These are phyloP conservation scores for Thinopyrum obtusiflorum DNA, from an alignment of 202 grass and related monocot species.

Conservation along the genomic window DNA sequence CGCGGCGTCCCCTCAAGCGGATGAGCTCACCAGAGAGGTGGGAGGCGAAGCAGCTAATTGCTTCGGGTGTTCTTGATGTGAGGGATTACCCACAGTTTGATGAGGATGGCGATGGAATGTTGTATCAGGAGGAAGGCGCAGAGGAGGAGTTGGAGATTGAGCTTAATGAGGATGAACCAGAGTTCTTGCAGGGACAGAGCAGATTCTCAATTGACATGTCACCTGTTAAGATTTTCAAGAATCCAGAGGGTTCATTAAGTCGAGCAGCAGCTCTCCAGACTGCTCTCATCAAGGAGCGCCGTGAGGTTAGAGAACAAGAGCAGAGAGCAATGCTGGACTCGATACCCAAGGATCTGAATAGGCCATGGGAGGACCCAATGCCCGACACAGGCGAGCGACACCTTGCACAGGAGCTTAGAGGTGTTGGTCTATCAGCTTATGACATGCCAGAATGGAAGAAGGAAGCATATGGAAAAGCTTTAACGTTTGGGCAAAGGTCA, in stretches of 20 bases:
- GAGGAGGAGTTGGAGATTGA: conserved; percentile 88
- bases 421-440: conserved; percentile 86
- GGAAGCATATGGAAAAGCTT: conserved; percentile 82
- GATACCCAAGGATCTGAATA: conserved; percentile 94
- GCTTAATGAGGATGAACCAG: conserved; percentile 93
- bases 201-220: conserved; percentile 91
- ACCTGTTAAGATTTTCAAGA: conserved; percentile 96
- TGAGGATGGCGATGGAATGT: conserved; percentile 76
- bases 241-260: conserved; percentile 88
- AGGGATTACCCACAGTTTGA: conserved; percentile 74
- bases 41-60: conserved; percentile 88
- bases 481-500: conserved; percentile 91
- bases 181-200: conserved; percentile 89
- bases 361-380: conserved; percentile 96
- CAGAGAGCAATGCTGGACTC: conserved; percentile 94
- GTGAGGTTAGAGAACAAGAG: conserved; percentile 83
- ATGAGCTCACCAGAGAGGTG: conserved; percentile 95
- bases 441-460: conserved; percentile 97
- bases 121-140: conserved; percentile 87
- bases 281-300: conserved; percentile 89
- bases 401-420: conserved; percentile 87
- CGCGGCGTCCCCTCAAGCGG: conserved; percentile 64
- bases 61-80: conserved; percentile 72
- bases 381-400: conserved; percentile 89
- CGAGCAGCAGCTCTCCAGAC: conserved; percentile 79